Percentiles rank a stretch among this genome's conserved stretches.
Evolutionary conservation across 164 flowering plant genomes (phyloP).

Genomic region (Vitis rotundifolia): DNA sequence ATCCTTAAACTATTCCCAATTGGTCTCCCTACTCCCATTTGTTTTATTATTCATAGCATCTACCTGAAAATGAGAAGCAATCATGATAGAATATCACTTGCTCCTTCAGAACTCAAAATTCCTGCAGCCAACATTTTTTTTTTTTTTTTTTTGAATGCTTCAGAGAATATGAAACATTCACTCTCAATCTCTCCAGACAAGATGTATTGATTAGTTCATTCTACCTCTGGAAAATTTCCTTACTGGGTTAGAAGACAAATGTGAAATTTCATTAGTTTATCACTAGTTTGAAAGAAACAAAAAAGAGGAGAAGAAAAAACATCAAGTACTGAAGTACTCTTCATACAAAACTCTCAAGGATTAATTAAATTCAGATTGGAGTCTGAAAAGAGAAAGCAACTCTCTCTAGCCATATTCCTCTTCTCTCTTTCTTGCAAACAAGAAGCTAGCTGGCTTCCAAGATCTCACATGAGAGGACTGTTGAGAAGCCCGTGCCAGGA

Average conservation of each 20-base stretch:
- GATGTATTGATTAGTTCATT: too few species aligned
- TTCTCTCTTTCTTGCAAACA: neutral
- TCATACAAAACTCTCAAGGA: conserved; percentile 16
- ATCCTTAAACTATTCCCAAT: neutral
- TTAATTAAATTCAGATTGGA: conserved; percentile 1
- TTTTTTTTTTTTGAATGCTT: neutral
- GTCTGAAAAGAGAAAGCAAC: conserved; percentile 9
- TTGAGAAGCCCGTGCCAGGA: conserved; percentile 82
- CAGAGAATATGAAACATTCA: conserved; percentile 23
- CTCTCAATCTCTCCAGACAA: conserved; percentile 13
- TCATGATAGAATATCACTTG: conserved; percentile 40
- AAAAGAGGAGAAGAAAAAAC: conserved; percentile 1
- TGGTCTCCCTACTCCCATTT: too few species aligned
- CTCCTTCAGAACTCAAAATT: conserved; percentile 12
- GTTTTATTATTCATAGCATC: conserved; percentile 13
- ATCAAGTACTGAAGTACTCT: conserved; percentile 12
- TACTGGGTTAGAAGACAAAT: conserved; percentile 27
- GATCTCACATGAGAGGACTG: conserved; percentile 65
- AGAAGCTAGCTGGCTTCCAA: neutral
- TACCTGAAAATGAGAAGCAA: conserved; percentile 30
- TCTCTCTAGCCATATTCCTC: neutral
- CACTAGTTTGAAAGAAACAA: conserved; percentile 3
- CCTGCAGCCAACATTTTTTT: conserved; percentile 8
- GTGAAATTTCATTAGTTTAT: conserved; percentile 20
- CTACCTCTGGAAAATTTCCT: conserved; percentile 7